These are phyloP conservation scores for Wickerhamiella cacticola DNA, from an alignment of 805 yeast species.

Conservation along the genomic window DNA sequence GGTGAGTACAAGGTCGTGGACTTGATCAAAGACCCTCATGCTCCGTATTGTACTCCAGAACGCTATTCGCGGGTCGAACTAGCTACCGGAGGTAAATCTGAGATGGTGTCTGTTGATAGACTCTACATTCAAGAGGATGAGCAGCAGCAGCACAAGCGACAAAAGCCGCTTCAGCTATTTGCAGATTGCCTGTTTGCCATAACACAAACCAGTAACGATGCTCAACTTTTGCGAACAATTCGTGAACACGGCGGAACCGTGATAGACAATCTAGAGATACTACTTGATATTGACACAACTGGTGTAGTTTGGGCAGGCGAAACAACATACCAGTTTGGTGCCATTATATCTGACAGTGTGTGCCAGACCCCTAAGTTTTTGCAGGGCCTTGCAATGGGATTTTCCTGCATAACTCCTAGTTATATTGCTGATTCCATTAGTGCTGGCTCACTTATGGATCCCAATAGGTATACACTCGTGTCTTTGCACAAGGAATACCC, in stretches of 20 bases:
- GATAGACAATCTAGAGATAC: not conserved
- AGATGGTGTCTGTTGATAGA: not conserved
- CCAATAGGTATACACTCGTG: conserved; percentile 37
- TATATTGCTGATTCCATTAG: conserved; percentile 43
- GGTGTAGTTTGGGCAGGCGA: not conserved
- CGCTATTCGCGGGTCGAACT: not conserved
- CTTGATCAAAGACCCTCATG: conserved; percentile 2
- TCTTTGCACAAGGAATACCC: conserved; percentile 41
- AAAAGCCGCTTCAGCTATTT: not conserved
- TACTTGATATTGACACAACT: not conserved
- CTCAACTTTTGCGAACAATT: not conserved
- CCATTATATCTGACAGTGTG: conserved; percentile 3
- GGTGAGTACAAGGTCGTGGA: not conserved
- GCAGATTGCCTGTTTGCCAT: conserved; percentile 1
- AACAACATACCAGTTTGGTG: conserved; percentile 5
- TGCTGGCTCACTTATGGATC: conserved; percentile 23
- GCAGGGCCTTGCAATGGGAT: conserved; percentile 65
- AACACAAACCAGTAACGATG: not conserved
- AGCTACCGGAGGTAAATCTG: not conserved
- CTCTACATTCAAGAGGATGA: not conserved
- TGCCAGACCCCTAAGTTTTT: conserved; percentile 54
- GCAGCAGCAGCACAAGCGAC: conserved; percentile 1
- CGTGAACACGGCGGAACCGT: not conserved
- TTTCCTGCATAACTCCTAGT: conserved; percentile 63
- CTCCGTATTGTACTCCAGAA: not conserved